A percentile compares a stretch with the other conserved stretches of the same genome.
Evolutionary conservation across 1,284 basidiomycete genomes (phyloP).

Genomic region (Moesziomyces globuligerus): DNA sequence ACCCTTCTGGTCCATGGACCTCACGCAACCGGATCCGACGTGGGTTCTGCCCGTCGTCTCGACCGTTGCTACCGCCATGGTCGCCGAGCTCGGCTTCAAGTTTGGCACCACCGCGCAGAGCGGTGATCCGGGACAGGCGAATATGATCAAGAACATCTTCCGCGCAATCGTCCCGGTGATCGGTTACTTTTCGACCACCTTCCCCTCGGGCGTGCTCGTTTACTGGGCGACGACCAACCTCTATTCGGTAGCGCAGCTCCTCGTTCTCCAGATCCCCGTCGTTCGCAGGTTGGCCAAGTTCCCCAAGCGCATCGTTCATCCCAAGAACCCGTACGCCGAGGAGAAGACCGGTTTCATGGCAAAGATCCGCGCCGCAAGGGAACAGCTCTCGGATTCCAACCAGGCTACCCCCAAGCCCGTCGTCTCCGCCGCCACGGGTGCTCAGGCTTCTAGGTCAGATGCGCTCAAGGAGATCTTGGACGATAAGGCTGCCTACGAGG

Average conservation of each 20-base stretch:
- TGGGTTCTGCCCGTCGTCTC: slow-evolving; percentile 79
- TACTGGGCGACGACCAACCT: slow-evolving; percentile 73
- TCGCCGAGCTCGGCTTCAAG: slow-evolving; percentile 75
- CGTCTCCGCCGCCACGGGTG: too few species aligned
- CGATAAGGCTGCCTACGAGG: slow-evolving; percentile 32
- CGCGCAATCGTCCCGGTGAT: slow-evolving; percentile 74
- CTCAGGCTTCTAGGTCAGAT: slow-evolving; percentile 20
- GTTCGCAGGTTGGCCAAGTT: slow-evolving; percentile 44
- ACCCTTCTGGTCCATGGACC: slow-evolving; percentile 78
- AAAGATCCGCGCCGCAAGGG: slow-evolving; percentile 23
- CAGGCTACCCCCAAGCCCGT: not conserved
- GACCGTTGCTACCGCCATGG: slow-evolving; percentile 76
- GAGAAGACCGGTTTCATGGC: slow-evolving; percentile 43
- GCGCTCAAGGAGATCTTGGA: slow-evolving; percentile 46
- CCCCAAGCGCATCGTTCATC: slow-evolving; percentile 48
- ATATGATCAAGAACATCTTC: slow-evolving; percentile 79
- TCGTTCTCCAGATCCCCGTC: slow-evolving; percentile 44
- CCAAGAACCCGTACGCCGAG: slow-evolving; percentile 41
- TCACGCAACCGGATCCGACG: slow-evolving; percentile 82
- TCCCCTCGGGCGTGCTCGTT: slow-evolving; percentile 74
- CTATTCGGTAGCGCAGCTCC: slow-evolving; percentile 71
- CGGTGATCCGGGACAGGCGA: slow-evolving; percentile 69
- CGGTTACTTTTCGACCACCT: slow-evolving; percentile 73
- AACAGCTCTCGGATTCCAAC: slow-evolving; percentile 11
- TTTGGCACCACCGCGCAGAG: slow-evolving; percentile 69